Percentiles rank a stretch among this genome's conserved stretches.
These are phyloP conservation scores for Pichia kluyveri DNA, from an alignment of 805 yeast species.

Conservation along the genomic window DNA sequence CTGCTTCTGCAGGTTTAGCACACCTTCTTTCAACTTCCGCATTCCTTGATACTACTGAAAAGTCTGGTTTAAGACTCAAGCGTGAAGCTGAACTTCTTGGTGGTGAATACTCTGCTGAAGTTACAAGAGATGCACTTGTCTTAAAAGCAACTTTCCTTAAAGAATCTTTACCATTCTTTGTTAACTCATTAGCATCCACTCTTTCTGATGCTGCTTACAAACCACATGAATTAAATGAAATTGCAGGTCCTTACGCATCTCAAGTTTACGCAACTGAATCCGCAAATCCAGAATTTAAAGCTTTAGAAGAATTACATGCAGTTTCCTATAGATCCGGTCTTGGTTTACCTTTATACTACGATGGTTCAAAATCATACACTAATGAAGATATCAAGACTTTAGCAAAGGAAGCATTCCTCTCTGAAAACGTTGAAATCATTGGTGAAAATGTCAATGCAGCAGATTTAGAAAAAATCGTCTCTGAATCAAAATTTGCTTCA, in stretches of 20 bases:
- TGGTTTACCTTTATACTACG: conserved; percentile 74
- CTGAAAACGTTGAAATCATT: conserved; percentile 59
- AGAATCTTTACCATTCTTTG: conserved; percentile 86
- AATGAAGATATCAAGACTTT: conserved; percentile 57
- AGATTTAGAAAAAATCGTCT: conserved; percentile 61
- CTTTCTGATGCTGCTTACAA: conserved; percentile 63
- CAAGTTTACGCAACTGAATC: conserved; percentile 50
- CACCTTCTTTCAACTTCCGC: conserved; percentile 79
- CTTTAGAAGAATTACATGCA: conserved; percentile 71
- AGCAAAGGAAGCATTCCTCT: conserved; percentile 60
- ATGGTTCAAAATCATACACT: conserved; percentile 48
- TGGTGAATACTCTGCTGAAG: conserved; percentile 59
- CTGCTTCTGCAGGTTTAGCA: conserved; percentile 67
- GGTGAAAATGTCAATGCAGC: conserved; percentile 67
- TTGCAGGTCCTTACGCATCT: conserved; percentile 69
- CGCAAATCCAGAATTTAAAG: conserved; percentile 45
- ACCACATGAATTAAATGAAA: conserved; percentile 76
- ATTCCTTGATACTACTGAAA: conserved; percentile 71
- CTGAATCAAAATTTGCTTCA: conserved; percentile 53
- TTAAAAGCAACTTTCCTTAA: conserved; percentile 76
- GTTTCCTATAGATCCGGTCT: conserved; percentile 79
- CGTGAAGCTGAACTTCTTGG: conserved; percentile 94
- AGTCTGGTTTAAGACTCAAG: conserved; percentile 85
- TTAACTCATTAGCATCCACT: conserved; percentile 73
- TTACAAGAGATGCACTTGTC: conserved; percentile 79